Percentiles rank a stretch among this genome's conserved stretches.
These are phyloP conservation scores for Blastobotrys terrestris DNA, from an alignment of 805 yeast species.

Conservation along the genomic window DNA sequence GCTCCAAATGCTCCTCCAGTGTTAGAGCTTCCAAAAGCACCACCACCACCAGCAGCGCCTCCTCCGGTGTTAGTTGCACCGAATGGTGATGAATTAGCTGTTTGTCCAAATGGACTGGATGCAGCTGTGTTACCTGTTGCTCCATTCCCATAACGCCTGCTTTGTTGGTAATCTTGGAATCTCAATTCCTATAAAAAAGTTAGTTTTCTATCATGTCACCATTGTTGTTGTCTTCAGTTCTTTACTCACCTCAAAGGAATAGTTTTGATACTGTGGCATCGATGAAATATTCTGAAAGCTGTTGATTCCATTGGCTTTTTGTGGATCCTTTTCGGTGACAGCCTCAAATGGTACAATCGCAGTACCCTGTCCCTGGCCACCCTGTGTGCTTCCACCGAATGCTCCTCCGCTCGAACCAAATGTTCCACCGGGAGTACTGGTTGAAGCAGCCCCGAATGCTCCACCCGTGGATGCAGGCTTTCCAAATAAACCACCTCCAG, in stretches of 20 bases:
- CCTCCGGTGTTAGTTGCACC: conserved; percentile 27
- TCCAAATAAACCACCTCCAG: conserved; percentile 21
- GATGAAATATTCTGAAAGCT: conserved; percentile 68
- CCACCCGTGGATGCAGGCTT: conserved; percentile 9
- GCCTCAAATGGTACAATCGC: conserved; percentile 64
- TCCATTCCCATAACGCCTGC: conserved; percentile 54
- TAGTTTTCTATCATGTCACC: too few relatives aligned
- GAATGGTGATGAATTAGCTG: conserved; percentile 35
- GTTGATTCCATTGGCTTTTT: conserved; percentile 48
- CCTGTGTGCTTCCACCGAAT: conserved; percentile 26
- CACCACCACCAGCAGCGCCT: conserved; percentile 23
- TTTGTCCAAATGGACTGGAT: conserved; percentile 23
- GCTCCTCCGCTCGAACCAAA: conserved; percentile 30
- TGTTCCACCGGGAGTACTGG: conserved; percentile 28
- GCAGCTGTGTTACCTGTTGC: conserved; percentile 19
- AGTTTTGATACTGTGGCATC: conserved; percentile 86
- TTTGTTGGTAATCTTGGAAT: conserved; percentile 76
- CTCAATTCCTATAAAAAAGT: conserved; percentile 53
- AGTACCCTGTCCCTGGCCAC: conserved; percentile 51
- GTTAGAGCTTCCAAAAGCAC: conserved; percentile 26
- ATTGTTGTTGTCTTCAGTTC: neutral
- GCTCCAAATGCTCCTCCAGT: conserved; percentile 38
- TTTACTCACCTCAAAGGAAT: conserved; percentile 55
- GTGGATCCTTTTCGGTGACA: conserved; percentile 59
- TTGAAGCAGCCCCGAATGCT: too few relatives aligned